Conservation (phyloP, 208 protist genomes). For the Balamuthia mandrillaris region DNA sequence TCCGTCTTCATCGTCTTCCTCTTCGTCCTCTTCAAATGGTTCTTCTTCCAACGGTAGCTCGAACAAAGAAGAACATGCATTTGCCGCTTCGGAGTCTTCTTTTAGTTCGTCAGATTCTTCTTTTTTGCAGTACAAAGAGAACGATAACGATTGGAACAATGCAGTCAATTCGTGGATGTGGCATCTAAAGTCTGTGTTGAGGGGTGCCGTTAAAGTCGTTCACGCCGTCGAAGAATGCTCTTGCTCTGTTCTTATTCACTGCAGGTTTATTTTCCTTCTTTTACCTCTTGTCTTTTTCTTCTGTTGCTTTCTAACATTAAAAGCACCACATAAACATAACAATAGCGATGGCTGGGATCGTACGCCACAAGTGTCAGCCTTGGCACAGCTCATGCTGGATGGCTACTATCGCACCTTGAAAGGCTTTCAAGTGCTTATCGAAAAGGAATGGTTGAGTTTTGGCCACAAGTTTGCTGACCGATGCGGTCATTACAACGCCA, state of each 20-base stretch:
- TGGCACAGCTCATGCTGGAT: slow-evolving; percentile 82
- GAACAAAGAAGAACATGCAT: no score
- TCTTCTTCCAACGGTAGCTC: no score
- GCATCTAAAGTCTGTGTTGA: no score
- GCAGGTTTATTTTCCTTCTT: not conserved
- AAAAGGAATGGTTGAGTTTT: slow-evolving; percentile 84
- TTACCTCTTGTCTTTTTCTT: not conserved
- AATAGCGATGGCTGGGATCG: slow-evolving; percentile 80
- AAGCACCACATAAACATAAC: not conserved
- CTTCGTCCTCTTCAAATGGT: not conserved
- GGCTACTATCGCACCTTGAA: slow-evolving; percentile 78
- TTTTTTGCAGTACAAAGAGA: no score
- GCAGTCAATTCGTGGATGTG: no score
- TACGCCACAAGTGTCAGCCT: slow-evolving; percentile 77
- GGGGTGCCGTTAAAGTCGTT: no score
- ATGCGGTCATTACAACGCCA: slow-evolving; percentile 29
- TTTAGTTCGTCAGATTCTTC: no score
- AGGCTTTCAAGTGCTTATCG: slow-evolving; percentile 80
- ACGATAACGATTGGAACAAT: no score
- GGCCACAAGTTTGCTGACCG: slow-evolving; percentile 59
- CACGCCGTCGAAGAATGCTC: not conserved
- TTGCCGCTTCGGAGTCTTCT: no score
- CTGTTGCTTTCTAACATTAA: not conserved
- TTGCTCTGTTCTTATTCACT: slow-evolving; percentile 23
- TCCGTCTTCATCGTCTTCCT: not conserved